phyloP scores from a whole-genome alignment of 2,329 filamentous ascomycete genomes.

The Neoarthrinium moseri region DNA sequence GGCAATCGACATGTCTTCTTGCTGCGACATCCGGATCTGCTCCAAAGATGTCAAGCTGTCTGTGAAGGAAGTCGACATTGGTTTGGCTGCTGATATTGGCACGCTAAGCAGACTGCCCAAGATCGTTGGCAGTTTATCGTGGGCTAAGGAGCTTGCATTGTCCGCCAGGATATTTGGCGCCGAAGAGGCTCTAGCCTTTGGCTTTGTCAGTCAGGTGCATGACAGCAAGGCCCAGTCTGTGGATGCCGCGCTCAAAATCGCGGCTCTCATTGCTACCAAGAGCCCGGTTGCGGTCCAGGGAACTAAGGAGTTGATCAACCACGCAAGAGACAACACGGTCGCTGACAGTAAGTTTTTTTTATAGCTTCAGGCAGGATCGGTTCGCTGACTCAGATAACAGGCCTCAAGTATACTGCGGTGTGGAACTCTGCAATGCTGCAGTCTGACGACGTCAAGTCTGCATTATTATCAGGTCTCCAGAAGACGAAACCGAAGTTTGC shows the following conservation, averaged over 20 bases:
- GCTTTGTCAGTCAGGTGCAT: slow-evolving; percentile 67
- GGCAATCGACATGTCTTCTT: slow-evolving; percentile 70
- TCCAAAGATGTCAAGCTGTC: slow-evolving; percentile 59
- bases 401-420: slow-evolving; percentile 76
- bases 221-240: slow-evolving; percentile 37
- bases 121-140: slow-evolving; percentile 66
- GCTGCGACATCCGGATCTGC: slow-evolving; percentile 69
- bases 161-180: slow-evolving; percentile 69
- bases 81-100: slow-evolving; percentile 76
- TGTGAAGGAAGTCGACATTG: slow-evolving; percentile 83
- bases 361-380: slow-evolving; percentile 2
- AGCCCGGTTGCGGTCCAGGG: slow-evolving; percentile 63
- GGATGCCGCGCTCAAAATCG: slow-evolving; percentile 23
- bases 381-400: slow-evolving; percentile 34
- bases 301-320: slow-evolving; percentile 28
- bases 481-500: slow-evolving; percentile 80
- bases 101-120: slow-evolving; percentile 73
- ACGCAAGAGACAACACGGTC: slow-evolving; percentile 71
- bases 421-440: slow-evolving; percentile 89
- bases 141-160: slow-evolving; percentile 78
- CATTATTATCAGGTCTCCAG: slow-evolving; percentile 72
- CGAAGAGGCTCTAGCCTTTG: slow-evolving; percentile 67
- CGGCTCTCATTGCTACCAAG: slow-evolving; percentile 67
- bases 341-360: slow-evolving; percentile 64
- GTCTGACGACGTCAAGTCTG: slow-evolving; percentile 71